Conservation (phyloP, 352 stramenopile species). For the Globisporangium polare region DNA sequence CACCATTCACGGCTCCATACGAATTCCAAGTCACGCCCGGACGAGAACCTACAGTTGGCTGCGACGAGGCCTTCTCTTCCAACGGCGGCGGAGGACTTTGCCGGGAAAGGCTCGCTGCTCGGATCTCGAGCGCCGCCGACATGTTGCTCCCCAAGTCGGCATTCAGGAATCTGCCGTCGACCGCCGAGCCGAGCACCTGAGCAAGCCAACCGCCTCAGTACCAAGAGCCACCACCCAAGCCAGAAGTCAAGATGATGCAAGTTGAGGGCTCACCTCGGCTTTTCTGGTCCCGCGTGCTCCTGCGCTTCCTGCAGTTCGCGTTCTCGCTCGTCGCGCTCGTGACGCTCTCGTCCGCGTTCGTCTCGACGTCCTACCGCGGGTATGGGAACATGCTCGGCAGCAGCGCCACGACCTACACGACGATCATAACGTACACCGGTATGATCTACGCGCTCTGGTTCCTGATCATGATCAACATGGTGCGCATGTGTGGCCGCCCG, state of each 20-base stretch:
- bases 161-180: conserved; percentile 2
- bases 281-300: conserved; percentile 29
- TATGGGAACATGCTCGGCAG: conserved; percentile 72
- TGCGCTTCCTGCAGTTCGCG: conserved; percentile 64
- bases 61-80: no score
- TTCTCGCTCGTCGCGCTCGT: conserved; percentile 53
- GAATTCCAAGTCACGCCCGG: no score
- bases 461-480: conserved; percentile 39
- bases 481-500: conserved; percentile 37
- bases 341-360: conserved; percentile 57
- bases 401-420: conserved; percentile 48
- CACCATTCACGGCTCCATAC: no score
- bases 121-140: no score
- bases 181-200: not conserved
- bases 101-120: no score
- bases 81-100: no score
- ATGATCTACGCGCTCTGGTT: conserved; percentile 62
- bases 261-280: conserved; percentile 3
- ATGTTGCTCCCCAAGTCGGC: not conserved
- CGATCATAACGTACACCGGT: conserved; percentile 57
- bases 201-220: not conserved
- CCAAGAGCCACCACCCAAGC: not conserved
- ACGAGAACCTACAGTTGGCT: no score
- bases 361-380: conserved; percentile 57
- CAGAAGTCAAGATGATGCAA: not conserved